Percentiles rank a stretch among this genome's conserved stretches.
These are phyloP conservation scores for Eremothecium gossypii DNA, from an alignment of 1,139 yeast genomes.

Conservation along the genomic window DNA sequence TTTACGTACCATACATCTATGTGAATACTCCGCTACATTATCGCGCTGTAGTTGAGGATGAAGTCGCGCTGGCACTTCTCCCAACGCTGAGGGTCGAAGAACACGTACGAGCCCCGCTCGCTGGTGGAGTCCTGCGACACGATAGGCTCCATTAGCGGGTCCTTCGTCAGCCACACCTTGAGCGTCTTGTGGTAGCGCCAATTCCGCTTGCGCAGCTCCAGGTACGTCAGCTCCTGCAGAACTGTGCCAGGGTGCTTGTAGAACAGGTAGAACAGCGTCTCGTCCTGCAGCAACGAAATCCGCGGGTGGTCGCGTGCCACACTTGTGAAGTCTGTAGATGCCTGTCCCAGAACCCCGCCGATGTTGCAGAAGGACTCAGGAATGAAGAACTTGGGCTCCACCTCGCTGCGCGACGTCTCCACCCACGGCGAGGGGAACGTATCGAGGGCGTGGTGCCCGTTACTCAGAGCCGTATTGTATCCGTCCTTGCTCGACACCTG, in stretches of 20 bases:
- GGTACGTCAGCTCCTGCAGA: constrained; percentile 86
- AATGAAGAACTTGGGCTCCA: constrained; percentile 61
- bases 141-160: constrained; percentile 81
- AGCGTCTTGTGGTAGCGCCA: constrained; percentile 97
- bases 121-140: constrained; percentile 63
- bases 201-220: constrained; percentile 79
- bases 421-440: constrained; percentile 92
- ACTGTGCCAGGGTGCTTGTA: constrained; percentile 91
- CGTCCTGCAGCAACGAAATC: constrained; percentile 74
- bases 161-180: constrained; percentile 95
- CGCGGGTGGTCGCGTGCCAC: constrained; percentile 55
- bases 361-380: constrained; percentile 37
- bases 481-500: constrained; percentile 23
- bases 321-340: constrained; percentile 29
- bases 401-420: constrained; percentile 81
- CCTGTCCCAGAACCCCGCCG: constrained; percentile 26
- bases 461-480: constrained; percentile 30
- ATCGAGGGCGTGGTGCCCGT: constrained; percentile 32
- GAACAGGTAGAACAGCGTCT: constrained; percentile 85
- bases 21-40: constrained; percentile 27
- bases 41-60: constrained; percentile 54
- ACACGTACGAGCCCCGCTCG: constrained; percentile 91
- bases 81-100: constrained; percentile 96
- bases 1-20: constrained; percentile 1
- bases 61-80: constrained; percentile 84